Percentiles rank a stretch among this genome's conserved stretches.
Evolutionary conservation across 1,284 basidiomycete species (phyloP).

Genomic region (Ganoderma sp.): DNA sequence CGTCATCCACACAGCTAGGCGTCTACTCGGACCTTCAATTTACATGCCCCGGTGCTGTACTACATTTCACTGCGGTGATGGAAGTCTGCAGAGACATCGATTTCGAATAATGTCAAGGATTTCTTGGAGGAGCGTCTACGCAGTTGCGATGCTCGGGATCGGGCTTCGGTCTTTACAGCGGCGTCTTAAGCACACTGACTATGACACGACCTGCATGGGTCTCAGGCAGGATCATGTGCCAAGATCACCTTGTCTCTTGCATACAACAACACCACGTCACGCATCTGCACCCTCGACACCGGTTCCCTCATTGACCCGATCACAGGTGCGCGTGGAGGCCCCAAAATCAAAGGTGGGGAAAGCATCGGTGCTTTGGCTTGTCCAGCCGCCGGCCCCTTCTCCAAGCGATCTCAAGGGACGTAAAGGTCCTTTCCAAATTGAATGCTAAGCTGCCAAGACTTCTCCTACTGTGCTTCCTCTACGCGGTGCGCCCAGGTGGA

Average conservation of each 20-base stretch:
- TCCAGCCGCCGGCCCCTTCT: slow-evolving; percentile 12
- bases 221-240: neutral
- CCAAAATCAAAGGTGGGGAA: neutral
- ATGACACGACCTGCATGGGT: neutral
- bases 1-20: neutral
- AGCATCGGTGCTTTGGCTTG: neutral
- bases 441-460: slow-evolving; percentile 21
- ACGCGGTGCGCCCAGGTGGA: slow-evolving; percentile 6
- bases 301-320: neutral
- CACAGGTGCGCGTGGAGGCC: neutral
- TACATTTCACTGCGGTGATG: neutral
- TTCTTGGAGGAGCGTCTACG: neutral
- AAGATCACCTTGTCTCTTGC: neutral
- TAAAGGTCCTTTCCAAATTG: slow-evolving; percentile 16
- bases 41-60: neutral
- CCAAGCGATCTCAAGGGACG: slow-evolving; percentile 23
- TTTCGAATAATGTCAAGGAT: neutral
- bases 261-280: neutral
- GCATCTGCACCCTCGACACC: neutral
- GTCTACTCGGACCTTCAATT: neutral
- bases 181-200: slow-evolving; percentile 1
- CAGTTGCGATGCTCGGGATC: neutral
- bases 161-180: neutral
- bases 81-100: neutral
- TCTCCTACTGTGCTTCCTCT: slow-evolving; percentile 11